Evolutionary conservation across 139 green algal genomes (phyloP).

Genomic region (Micromonas pusilla): DNA sequence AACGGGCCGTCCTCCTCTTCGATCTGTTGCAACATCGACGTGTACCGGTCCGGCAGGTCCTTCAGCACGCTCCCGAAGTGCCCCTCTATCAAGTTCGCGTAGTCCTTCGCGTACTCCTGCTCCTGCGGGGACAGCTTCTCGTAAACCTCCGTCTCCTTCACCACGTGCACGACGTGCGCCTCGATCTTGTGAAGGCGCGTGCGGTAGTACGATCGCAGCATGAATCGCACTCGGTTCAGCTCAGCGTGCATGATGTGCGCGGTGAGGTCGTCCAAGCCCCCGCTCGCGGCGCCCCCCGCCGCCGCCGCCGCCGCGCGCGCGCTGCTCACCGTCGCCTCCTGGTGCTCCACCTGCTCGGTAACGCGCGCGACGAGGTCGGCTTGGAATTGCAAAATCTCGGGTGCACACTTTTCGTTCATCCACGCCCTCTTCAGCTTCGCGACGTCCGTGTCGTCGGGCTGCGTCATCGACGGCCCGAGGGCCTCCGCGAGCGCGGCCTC

Average conservation of each 20-base stretch:
- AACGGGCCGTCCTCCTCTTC: neutral
- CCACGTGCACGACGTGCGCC: neutral
- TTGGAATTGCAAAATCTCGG: neutral
- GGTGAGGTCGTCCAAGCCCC: neutral
- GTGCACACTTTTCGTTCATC: neutral
- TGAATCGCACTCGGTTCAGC: neutral
- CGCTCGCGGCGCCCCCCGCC: neutral
- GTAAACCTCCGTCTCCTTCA: neutral
- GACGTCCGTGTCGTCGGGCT: neutral
- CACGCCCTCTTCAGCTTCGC: neutral
- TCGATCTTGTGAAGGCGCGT: neutral
- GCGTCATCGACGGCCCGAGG: neutral
- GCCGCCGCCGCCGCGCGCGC: neutral
- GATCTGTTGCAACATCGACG: neutral
- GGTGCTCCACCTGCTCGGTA: neutral
- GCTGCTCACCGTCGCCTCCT: neutral
- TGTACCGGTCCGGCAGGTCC: neutral
- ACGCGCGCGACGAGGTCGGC: neutral
- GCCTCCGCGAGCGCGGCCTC: neutral
- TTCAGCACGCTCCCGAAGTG: neutral
- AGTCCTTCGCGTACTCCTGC: neutral
- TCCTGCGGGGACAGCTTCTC: neutral
- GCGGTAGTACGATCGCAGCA: neutral
- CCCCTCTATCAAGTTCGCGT: neutral
- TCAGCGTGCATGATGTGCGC: neutral